Conservation (phyloP, 768 basidiomycete genomes). For the Wakefieldia striispora region DNA sequence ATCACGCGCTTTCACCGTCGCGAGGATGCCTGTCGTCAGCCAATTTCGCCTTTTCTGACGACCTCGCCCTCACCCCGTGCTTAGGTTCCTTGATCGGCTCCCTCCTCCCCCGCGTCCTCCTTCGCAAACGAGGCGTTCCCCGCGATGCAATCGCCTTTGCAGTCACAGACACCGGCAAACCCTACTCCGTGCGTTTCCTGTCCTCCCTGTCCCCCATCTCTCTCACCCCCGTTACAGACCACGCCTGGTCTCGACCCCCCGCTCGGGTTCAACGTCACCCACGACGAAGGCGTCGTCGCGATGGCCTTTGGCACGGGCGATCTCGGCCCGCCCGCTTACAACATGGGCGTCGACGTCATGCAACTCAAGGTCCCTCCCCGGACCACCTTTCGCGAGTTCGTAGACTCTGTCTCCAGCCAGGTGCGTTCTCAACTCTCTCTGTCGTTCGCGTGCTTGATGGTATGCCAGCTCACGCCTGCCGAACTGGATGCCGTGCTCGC, state of each 20-base stretch:
- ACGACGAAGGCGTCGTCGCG: conserved; percentile 71
- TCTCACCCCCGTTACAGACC: conserved; percentile 36
- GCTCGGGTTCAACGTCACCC: conserved; percentile 78
- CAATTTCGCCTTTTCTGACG: conserved; percentile 14
- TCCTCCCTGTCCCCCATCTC: too few relatives aligned
- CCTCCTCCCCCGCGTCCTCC: conserved; percentile 65
- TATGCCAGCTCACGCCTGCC: conserved; percentile 38
- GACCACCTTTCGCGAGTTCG: conserved; percentile 56
- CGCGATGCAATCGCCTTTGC: conserved; percentile 49
- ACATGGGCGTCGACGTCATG: conserved; percentile 81
- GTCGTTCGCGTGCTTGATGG: conserved; percentile 6
- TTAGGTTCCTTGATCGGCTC: conserved; percentile 78
- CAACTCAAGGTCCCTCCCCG: conserved; percentile 61
- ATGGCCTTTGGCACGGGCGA: conserved; percentile 53
- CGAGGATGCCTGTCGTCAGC: conserved; percentile 71
- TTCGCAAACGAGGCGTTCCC: conserved; percentile 55
- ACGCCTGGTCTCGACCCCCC: conserved; percentile 46
- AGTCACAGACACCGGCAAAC: conserved; percentile 66
- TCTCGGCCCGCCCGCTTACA: conserved; percentile 55
- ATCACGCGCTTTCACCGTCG: conserved; percentile 68
- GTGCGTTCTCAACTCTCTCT: conserved; percentile 32
- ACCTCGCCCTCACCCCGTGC: neutral
- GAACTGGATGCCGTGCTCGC: conserved; percentile 36
- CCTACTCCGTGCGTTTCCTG: conserved; percentile 59
- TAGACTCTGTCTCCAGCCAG: conserved; percentile 63